Percentiles rank a stretch among this genome's conserved stretches.
Conservation (phyloP, 768 basidiomycete genomes). For the Auricularia heimuer region DNA sequence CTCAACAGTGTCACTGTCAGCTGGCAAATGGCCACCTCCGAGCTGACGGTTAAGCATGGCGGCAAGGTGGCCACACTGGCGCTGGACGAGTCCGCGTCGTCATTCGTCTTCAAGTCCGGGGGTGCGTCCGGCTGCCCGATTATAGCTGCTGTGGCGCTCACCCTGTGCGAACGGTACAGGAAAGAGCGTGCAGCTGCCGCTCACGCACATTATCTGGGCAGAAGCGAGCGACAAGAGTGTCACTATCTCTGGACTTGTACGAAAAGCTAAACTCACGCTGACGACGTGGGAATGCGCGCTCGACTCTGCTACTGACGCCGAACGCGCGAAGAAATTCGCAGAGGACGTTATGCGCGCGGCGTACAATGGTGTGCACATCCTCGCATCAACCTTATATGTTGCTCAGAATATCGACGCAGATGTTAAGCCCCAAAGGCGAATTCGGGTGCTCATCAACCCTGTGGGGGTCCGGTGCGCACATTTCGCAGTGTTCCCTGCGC, state of each 20-base stretch:
- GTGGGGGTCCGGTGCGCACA: constrained; percentile 60
- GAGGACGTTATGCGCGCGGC: constrained; percentile 42
- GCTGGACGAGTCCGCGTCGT: constrained; percentile 16
- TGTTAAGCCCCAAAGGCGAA: constrained; percentile 40
- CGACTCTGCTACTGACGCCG: constrained; percentile 23
- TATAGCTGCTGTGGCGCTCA: too few relatives aligned
- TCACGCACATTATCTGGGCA: constrained; percentile 49
- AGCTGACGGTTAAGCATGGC: background rate
- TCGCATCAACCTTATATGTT: background rate
- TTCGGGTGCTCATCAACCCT: constrained; percentile 74
- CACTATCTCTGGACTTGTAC: constrained; percentile 45
- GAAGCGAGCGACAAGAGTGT: constrained; percentile 23
- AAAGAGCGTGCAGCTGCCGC: constrained; percentile 22
- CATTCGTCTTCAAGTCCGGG: constrained; percentile 19
- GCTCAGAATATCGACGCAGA: constrained; percentile 24
- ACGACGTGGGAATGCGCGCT: constrained; percentile 19
- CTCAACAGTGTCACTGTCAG: background rate
- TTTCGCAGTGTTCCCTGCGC: background rate
- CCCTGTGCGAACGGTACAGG: constrained; percentile 7
- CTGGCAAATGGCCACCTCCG: background rate
- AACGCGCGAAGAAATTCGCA: constrained; percentile 40
- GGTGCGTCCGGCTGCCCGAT: constrained; percentile 7
- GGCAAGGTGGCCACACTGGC: constrained; percentile 17
- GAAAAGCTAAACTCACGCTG: constrained; percentile 26
- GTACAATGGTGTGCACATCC: constrained; percentile 44